Evolutionary conservation across 805 yeast genomes (phyloP).

Genomic region (Saturnispora sekii): DNA sequence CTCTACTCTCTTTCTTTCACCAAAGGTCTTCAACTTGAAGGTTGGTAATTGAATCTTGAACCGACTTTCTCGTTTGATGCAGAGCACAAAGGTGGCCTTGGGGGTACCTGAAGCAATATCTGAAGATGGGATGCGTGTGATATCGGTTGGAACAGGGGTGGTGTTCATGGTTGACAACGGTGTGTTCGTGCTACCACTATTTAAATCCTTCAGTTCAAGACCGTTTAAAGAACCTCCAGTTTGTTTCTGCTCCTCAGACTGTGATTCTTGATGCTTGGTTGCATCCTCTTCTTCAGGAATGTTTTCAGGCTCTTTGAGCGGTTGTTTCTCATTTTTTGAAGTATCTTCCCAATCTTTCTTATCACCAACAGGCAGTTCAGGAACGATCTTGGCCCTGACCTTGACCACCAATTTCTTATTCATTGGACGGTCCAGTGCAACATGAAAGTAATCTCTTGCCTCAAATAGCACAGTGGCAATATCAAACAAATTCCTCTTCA

Average conservation of each 20-base stretch:
- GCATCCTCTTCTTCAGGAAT: too few relatives aligned
- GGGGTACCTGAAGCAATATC: neutral
- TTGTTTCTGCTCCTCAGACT: too few relatives aligned
- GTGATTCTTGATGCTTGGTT: too few relatives aligned
- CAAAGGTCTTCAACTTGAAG: constrained; percentile 18
- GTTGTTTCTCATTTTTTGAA: too few relatives aligned
- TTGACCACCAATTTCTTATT: constrained; percentile 57
- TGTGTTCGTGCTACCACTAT: too few relatives aligned
- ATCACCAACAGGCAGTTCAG: too few relatives aligned
- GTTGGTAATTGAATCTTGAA: constrained; percentile 41
- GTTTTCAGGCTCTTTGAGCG: too few relatives aligned
- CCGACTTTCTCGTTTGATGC: constrained; percentile 49
- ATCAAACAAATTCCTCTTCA: constrained; percentile 54
- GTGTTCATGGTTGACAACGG: too few relatives aligned
- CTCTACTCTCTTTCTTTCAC: constrained; percentile 7
- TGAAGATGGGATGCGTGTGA: neutral
- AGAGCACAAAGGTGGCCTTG: constrained; percentile 34
- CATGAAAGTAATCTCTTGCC: constrained; percentile 50
- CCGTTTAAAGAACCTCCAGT: too few relatives aligned
- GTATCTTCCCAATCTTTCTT: too few relatives aligned
- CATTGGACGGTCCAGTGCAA: constrained; percentile 57
- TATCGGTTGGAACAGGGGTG: too few relatives aligned
- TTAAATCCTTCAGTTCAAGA: too few relatives aligned
- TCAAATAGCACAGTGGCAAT: constrained; percentile 56
- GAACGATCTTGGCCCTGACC: constrained; percentile 18